Evolutionary conservation across 2,329 filamentous ascomycete species (phyloP).

Genomic region (Anthostomella pinea): DNA sequence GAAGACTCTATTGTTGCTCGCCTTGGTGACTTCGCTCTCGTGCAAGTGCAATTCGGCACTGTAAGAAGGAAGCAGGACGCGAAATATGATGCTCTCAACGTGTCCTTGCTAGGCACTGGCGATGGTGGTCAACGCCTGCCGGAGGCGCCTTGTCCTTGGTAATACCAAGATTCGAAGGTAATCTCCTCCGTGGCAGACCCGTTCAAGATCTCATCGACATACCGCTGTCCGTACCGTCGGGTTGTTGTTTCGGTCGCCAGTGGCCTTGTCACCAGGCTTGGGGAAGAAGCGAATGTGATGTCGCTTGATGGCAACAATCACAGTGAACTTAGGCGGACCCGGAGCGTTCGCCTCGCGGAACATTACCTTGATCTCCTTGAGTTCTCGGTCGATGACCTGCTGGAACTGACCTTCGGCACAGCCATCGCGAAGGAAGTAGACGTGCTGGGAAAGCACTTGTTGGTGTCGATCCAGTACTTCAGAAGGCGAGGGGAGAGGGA

Average conservation of each 20-base stretch:
- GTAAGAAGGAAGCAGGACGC: no score
- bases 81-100: no score
- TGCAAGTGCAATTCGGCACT: no score
- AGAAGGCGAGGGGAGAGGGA: conserved; percentile 64
- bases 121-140: no score
- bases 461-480: conserved; percentile 59
- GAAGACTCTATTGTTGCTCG: no score
- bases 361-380: conserved; percentile 64
- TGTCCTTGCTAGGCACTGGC: no score
- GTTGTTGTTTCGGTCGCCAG: conserved; percentile 74
- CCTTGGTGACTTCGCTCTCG: no score
- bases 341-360: conserved; percentile 42
- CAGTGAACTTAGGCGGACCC: conserved; percentile 65
- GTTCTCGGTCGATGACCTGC: conserved; percentile 76
- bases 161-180: no score
- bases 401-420: conserved; percentile 84
- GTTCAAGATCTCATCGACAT: no score
- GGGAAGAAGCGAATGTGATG: conserved; percentile 96
- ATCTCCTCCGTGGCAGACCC: no score
- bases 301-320: conserved; percentile 87
- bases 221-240: no score
- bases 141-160: no score
- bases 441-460: conserved; percentile 57
- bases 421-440: conserved; percentile 93
- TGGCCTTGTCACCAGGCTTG: conserved; percentile 42